Conservation (phyloP, 202 grass and related monocot genomes). For the Elaeis oleifera region DNA sequence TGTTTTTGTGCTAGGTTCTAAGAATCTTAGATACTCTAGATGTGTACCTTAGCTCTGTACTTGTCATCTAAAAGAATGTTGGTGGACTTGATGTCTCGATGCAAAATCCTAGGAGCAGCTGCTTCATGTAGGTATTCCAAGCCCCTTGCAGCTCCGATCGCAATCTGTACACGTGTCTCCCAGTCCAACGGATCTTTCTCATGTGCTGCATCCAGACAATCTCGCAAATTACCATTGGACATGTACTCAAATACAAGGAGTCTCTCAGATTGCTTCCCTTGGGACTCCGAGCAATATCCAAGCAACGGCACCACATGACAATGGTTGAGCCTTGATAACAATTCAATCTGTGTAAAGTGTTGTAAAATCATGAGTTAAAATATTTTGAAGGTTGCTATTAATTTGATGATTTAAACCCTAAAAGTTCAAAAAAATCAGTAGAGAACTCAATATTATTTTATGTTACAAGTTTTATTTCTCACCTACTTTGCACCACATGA, state of each 20-base stretch:
- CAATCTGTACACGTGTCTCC: conserved; percentile 62
- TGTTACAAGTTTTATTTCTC: too few relatives aligned
- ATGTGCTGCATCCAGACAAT: conserved; percentile 66
- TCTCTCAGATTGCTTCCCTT: conserved; percentile 59
- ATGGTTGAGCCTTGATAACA: conserved; percentile 89
- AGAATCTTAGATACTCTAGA: background rate
- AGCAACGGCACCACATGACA: conserved; percentile 86
- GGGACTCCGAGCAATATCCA: conserved; percentile 86
- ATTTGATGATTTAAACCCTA: too few relatives aligned
- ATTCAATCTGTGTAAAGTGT: conserved; percentile 51
- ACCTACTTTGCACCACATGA: conserved; percentile 72
- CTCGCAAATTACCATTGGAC: conserved; percentile 81
- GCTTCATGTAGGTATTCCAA: conserved; percentile 97
- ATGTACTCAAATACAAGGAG: conserved; percentile 88
- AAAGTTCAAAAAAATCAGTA: too few relatives aligned
- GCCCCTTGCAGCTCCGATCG: conserved; percentile 71
- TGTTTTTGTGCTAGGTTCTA: too few relatives aligned
- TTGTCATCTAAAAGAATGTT: conserved; percentile 88
- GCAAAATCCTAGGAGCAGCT: conserved; percentile 80
- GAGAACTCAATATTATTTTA: too few relatives aligned
- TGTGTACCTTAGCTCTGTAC: conserved; percentile 63
- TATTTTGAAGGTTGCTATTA: background rate
- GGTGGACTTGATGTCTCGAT: conserved; percentile 92
- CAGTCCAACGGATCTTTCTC: conserved; percentile 68
- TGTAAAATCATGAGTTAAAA: background rate